Evolutionary conservation across 2,329 filamentous ascomycete species (phyloP), one percentile per base, ranked within the genome.

Genomic region (Emericellopsis cladophorae): DNA sequence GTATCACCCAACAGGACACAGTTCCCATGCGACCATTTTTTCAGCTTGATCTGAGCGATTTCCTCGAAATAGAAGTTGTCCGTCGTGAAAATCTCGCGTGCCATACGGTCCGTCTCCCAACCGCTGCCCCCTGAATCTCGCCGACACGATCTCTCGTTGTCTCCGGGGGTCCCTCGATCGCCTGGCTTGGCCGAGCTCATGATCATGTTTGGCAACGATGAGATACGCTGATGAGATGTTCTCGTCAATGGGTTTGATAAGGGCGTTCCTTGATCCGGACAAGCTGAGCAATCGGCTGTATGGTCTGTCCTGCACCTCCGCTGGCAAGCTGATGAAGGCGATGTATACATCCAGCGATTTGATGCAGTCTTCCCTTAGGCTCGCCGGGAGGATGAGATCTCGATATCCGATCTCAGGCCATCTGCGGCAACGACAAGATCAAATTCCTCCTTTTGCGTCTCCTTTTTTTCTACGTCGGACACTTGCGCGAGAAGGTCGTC

Each of bases 61-160:
- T 40, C 38, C 14, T 40, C 26, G 21, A 34, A 32, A n/a, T 40
- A 40, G 24, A 40, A 40, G 38, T 40, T 34, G n/a, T 32, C 29
- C 7, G 37, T 31, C 40, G 37, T 33, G 3, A 36, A 26, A 38
- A 44, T 41, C n/a, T 24, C 41, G 15, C 23, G 31, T 7, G 7
- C 26, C 0, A 38, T 31, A 22, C 26, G 39, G 23, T 10, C 41
- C 36, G 31, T 40, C 26, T 39, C 31, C 41, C 26, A 40, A 4
- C 38, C 38, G 15, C 26, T 15, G 15, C 34, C 26, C 26, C 40
- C 6, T 15, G 31, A 32, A 32, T 12, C 31, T 12, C 15, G 11
- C 15, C 15, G 31, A 12, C 11, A 32, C 6, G 15, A 15, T 15
- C 31, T 32, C 31, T 15, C 15, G 11, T 32, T 32, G 3, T 32